Evolutionary conservation across 495 filamentous ascomycete genomes (phyloP), one percentile per base, ranked within the genome.

Genomic region (Barbatosphaeria neglecta): DNA sequence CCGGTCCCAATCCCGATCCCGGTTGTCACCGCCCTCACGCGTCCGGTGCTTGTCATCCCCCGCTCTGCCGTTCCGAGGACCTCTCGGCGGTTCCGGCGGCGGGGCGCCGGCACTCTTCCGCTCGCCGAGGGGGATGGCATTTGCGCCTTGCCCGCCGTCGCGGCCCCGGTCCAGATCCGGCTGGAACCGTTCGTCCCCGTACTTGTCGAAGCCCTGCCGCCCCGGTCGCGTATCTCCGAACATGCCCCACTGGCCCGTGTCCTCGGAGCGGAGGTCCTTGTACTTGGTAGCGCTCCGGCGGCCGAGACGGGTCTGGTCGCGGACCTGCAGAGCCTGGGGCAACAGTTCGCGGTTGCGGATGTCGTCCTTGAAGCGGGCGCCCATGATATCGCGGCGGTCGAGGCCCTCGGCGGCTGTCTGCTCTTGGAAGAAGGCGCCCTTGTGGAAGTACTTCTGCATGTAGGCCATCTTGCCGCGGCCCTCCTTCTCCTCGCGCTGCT

Each of bases 371-470:
- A 87, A 89, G 23, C 74, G 61, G 6, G 81, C 70, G 15, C 87
- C 87, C 80, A 90, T 90, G 43, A 94, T 68, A 63, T 92, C 84
- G 31, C 90, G 66, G 58, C 77, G 65, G 57, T 82, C 81, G 52
- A 97, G 62, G 19, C 82, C 86, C 59, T 83, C 76, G 15, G 75
- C 74, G 50, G 83, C 79, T 23, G 76, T 70, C 51, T 90, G 87
- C 33, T 90, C 88, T 46, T 82, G 81, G 67, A 84, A 97, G 69
- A 96, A 98, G 20, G 92, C 92, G 42, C 92, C 92, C 71, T 89
- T 90, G 72, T 99, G 92, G 61, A 83, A 88, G 65, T 96, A 97
- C 61, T 90, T 90, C 62, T 95, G 90, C 86, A 97, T 86, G 61
- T 80, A 96, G 1, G 75, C 74, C 70, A 90, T 85, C 71, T 95